Evolutionary conservation across 352 stramenopile species (phyloP), one percentile per base, ranked within the genome.

Genomic region (Globisporangium camurandrum): DNA sequence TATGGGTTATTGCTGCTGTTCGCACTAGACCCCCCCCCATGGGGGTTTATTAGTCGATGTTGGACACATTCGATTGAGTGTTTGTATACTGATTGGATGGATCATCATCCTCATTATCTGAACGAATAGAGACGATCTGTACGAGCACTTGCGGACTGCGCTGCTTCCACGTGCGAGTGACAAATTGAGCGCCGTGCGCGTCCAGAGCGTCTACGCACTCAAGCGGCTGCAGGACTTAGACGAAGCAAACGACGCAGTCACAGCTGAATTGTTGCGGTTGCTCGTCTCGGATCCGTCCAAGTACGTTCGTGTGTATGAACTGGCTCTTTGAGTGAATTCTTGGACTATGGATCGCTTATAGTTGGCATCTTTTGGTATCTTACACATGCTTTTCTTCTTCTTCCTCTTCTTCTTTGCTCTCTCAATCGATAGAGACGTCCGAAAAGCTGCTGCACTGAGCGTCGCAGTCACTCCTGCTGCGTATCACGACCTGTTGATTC

Each of bases 201-300:
- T 86, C 28, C 77, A 87, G 51, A 79, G 61, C 31, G 67, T 84
- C 19, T 68, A 75, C 27, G 75, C 68, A 5, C 62, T 92, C 10
- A 81, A 77, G 63, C 73, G 61, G 0, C 51, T 92, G 11, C 77
- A 92, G 51, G 49, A 71, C 27, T 51, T 64, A 1, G 63, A 69
- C 2, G 53, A 74, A 2, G 42, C 49, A 16, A 59, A 65, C 9
- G 79, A 86, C 46, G 49, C 53, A 11, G 73, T 86, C 31, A 71
- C 64, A 10, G 51, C 26, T 0, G 65, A 82, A 38, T 51, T 91
- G 9, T 56, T 75, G 34, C 78, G 65, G 12, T 63, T 88, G 20
- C 75, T 86, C 64, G 68, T 80, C 3, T 74, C 75, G 1, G 80
- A 91, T 39, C 78, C 80, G 1, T 77, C 65, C 61, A 87, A 87